Evolutionary conservation across 2,329 filamentous ascomycete genomes (phyloP).

Genomic region (Colletotrichum aenigma): DNA sequence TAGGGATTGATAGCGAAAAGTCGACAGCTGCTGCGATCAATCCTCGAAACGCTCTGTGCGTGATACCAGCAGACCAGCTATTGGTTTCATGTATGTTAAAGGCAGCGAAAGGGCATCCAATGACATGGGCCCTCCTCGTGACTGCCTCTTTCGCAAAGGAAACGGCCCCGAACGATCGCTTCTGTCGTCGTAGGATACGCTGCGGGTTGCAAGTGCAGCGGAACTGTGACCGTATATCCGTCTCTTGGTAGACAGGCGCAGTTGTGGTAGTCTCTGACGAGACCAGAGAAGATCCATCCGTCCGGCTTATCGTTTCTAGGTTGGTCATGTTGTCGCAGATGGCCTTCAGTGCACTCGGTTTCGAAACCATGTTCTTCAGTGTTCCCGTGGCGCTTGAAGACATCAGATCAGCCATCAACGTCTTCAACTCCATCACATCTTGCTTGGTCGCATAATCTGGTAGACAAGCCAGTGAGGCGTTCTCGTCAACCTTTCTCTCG

Average conservation of each 20-base stretch:
- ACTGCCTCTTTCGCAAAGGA: background rate
- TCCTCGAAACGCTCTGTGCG: background rate
- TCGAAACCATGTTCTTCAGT: background rate
- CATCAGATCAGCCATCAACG: background rate
- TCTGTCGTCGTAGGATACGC: background rate
- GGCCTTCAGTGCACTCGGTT: background rate
- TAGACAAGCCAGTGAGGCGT: accelerated
- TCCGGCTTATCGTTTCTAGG: background rate
- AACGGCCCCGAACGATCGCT: accelerated
- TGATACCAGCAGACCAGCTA: background rate
- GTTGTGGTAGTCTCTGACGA: background rate
- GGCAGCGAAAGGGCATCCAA: background rate
- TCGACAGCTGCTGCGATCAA: background rate
- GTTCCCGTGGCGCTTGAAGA: background rate
- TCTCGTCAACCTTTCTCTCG: background rate
- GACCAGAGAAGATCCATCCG: background rate
- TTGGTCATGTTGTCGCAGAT: background rate
- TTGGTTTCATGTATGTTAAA: accelerated
- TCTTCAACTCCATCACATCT: background rate
- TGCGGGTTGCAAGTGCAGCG: background rate
- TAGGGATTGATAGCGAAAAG: background rate
- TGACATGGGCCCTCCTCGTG: accelerated
- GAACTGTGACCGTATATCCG: background rate
- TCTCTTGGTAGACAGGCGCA: background rate
- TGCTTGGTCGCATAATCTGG: background rate